phyloP scores from a whole-genome alignment of 2,329 filamentous ascomycete genomes.

The Neobulgaria alba region DNA sequence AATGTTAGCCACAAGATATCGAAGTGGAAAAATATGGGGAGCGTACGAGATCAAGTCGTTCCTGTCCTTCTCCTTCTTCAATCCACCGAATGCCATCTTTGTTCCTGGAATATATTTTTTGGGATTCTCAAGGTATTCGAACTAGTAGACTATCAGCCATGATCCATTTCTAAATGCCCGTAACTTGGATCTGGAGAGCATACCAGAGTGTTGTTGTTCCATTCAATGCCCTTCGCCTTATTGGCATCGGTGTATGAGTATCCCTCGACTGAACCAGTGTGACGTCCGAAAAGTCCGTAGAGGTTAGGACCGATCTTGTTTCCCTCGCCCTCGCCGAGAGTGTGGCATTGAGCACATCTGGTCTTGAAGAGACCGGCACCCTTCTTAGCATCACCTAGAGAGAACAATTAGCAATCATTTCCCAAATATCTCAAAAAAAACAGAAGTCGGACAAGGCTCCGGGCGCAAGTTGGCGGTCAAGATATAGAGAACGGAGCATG shows the following conservation, averaged over 20 bases:
- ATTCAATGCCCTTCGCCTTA: constrained; percentile 90
- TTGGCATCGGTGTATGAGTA: constrained; percentile 99
- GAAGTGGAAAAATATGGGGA: background rate
- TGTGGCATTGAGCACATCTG: constrained; percentile 98
- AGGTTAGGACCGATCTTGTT: constrained; percentile 99
- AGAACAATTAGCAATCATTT: constrained; percentile 24
- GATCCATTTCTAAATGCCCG: background rate
- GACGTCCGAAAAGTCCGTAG: constrained; percentile 94
- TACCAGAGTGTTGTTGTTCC: constrained; percentile 81
- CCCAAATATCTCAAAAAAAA: background rate
- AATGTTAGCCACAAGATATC: constrained; percentile 9
- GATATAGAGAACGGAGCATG: background rate
- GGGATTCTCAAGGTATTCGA: constrained; percentile 99
- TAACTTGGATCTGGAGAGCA: constrained; percentile 23
- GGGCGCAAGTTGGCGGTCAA: constrained; percentile 14
- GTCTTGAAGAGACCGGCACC: constrained; percentile 99
- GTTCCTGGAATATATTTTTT: constrained; percentile 99
- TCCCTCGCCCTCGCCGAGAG: constrained; percentile 76
- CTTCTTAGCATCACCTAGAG: constrained; percentile 84
- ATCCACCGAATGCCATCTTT: constrained; percentile 99
- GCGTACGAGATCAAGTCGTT: constrained; percentile 97
- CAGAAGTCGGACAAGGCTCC: background rate
- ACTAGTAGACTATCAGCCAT: constrained; percentile 42
- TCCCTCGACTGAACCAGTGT: constrained; percentile 83
- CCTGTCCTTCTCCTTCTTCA: constrained; percentile 99